A percentile compares a stretch with the other conserved stretches of the same genome.
Evolutionary conservation across 2,329 filamentous ascomycete genomes (phyloP).

Genomic region (Diaporthe vexans): DNA sequence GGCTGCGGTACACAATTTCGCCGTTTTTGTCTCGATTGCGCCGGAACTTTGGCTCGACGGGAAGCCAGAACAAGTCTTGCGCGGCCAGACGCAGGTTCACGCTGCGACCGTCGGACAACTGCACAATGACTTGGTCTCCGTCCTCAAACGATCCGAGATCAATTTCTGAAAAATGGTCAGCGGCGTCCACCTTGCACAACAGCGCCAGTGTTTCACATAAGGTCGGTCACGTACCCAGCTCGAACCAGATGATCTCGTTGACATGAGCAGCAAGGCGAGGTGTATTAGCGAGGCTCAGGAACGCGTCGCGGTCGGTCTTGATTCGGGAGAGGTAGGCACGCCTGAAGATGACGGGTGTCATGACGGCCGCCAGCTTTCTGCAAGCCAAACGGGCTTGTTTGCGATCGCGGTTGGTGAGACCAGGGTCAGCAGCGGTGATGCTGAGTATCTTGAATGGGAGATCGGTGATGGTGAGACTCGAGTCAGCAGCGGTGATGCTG

Average conservation of each 20-base stretch:
- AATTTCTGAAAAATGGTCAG: too few relatives aligned
- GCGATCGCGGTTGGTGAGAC: slow-evolving; percentile 6
- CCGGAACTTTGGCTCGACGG: neutral
- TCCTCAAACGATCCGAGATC: too few relatives aligned
- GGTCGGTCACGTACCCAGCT: neutral
- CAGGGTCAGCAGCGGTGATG: neutral
- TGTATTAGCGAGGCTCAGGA: neutral
- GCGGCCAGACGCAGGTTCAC: neutral
- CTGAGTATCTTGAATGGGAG: neutral
- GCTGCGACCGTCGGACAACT: too few relatives aligned
- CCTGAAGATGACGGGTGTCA: neutral
- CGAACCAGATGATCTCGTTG: neutral
- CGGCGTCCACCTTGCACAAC: too few relatives aligned
- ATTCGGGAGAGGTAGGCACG: neutral
- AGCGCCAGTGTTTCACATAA: too few relatives aligned
- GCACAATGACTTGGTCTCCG: too few relatives aligned
- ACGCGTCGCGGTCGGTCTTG: neutral
- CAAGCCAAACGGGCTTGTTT: neutral
- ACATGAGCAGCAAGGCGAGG: neutral
- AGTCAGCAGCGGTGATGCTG: neutral
- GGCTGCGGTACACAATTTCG: too few relatives aligned
- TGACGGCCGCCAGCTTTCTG: neutral
- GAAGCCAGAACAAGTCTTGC: neutral
- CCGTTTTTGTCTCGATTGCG: too few relatives aligned
- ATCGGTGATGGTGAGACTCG: neutral